A percentile compares a stretch with the other conserved stretches of the same genome.
Evolutionary conservation across 2,329 filamentous ascomycete species (phyloP).

Genomic region (Pseudopyrenochaeta lycopersici): DNA sequence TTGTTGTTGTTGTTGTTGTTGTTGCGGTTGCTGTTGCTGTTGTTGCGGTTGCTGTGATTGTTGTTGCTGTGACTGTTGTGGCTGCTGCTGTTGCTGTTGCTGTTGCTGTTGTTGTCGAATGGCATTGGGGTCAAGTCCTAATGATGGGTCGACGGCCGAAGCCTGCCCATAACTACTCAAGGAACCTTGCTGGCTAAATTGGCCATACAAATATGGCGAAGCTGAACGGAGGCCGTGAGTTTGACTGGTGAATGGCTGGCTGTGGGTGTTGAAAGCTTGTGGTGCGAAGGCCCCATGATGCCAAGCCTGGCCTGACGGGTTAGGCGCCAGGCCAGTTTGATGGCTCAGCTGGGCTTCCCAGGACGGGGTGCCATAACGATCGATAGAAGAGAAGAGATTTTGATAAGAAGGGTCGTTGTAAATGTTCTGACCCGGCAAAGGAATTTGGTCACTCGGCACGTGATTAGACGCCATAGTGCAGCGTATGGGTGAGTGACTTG

Average conservation of each 20-base stretch:
- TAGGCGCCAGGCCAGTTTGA: conserved; percentile 29
- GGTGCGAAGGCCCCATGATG: conserved; percentile 37
- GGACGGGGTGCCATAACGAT: conserved; percentile 41
- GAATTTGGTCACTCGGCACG: conserved; percentile 46
- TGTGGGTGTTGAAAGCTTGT: conserved; percentile 32
- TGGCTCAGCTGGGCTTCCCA: conserved; percentile 43
- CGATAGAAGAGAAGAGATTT: conserved; percentile 36
- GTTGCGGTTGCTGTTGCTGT: too few relatives aligned
- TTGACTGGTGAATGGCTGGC: conserved; percentile 35
- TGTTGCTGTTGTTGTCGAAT: conserved; percentile 39
- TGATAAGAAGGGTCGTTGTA: conserved; percentile 44
- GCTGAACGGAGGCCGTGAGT: conserved; percentile 34
- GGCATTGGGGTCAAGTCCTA: conserved; percentile 32
- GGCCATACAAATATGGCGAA: conserved; percentile 45
- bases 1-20: conserved; percentile 32
- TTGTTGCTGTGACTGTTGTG: too few relatives aligned
- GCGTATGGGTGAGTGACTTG: conserved; percentile 2
- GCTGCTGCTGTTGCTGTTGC: too few relatives aligned
- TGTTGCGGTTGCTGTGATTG: too few relatives aligned
- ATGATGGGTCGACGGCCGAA: conserved; percentile 39
- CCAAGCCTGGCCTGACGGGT: conserved; percentile 30
- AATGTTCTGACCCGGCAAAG: conserved; percentile 42
- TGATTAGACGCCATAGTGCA: conserved; percentile 48
- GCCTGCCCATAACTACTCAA: conserved; percentile 33
- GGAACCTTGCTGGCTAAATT: conserved; percentile 35